These are phyloP conservation scores for Colletotrichum sp. DNA, from an alignment of 2,329 filamentous ascomycete species.

Conservation along the genomic window DNA sequence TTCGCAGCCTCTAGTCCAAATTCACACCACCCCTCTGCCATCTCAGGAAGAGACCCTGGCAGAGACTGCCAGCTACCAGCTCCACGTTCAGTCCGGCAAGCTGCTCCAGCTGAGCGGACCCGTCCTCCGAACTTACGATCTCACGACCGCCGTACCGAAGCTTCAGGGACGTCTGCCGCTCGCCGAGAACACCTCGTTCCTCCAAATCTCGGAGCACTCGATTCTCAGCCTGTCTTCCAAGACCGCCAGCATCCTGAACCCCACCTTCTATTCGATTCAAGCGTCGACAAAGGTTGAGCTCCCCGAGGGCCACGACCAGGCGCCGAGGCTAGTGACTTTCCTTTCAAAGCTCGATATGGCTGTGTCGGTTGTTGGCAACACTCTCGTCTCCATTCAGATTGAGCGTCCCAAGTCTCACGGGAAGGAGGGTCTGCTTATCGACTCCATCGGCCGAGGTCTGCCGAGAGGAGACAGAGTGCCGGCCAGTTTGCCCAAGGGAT, in stretches of 20 bases:
- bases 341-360: constrained; percentile 71
- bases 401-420: constrained; percentile 63
- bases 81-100: constrained; percentile 68
- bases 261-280: constrained; percentile 69
- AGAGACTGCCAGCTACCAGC: constrained; percentile 45
- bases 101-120: constrained; percentile 64
- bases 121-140: constrained; percentile 65
- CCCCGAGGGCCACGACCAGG: constrained; percentile 36
- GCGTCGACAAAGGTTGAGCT: constrained; percentile 51
- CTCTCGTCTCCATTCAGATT: constrained; percentile 73
- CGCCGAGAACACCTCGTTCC: constrained; percentile 63
- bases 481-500: constrained; percentile 3
- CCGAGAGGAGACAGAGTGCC: constrained; percentile 15
- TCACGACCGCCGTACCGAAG: constrained; percentile 67
- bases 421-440: constrained; percentile 70
- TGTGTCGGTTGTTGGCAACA: constrained; percentile 67
- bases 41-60: constrained; percentile 22
- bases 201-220: constrained; percentile 70
- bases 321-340: constrained; percentile 57
- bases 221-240: constrained; percentile 65
- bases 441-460: constrained; percentile 73
- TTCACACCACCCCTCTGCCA: constrained; percentile 44
- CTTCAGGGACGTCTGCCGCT: constrained; percentile 59
- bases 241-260: constrained; percentile 69
- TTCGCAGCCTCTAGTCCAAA: constrained; percentile 34